Base-by-base conservation (phyloP, 2,329 filamentous ascomycete species). In the Balansia obtecta region DNA sequence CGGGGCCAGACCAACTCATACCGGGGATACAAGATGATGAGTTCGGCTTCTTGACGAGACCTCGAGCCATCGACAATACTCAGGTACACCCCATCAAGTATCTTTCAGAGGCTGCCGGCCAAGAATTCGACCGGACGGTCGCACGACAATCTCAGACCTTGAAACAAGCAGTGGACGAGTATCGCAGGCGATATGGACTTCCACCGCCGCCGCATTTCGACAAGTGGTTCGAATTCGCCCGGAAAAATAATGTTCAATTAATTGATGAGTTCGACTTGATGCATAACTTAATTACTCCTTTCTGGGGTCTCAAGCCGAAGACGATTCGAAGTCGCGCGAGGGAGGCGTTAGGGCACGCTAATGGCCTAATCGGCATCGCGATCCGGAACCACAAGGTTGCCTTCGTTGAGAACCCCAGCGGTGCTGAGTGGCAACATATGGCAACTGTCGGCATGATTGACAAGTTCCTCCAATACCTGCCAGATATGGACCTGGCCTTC, bases 401-500 rank as follows among this genome's bases (percentile, higher is more conserved):
- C 2, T 78, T 85, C 55, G 76, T 85, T 7, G 76, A 85, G 52
- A 37, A 37, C 15, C 34, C 34, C 52, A 85, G 85, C 32, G 89
- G 86, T 0, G 74, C 75, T 13, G 84, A 87, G 46, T 98, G 91
- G 91, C 85, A 94, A 68, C 82, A 83, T 60, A 77, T 90, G 53
- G 88, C 90, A 7, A 89, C 86, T 0, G 69, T 75, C 32, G 83
- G 82, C 30, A 97, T 97, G 93, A 80, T 96, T 69, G 71, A 79
- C 55, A 74, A 78, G 4, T 96, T 96, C 58, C 70, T 90, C 6
- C 70, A 86, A 59, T 83, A 85, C 63, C 72, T 98, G 48, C 93
- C 93, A 0, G 88, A 95, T 63, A 95, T 97, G 90, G 91, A 98
- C 63, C 71, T 98, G 43, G 88, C 85, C 7, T 97, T 98, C 72